phyloP scores from a whole-genome alignment of 768 basidiomycete genomes.

The Trametes maxima region DNA sequence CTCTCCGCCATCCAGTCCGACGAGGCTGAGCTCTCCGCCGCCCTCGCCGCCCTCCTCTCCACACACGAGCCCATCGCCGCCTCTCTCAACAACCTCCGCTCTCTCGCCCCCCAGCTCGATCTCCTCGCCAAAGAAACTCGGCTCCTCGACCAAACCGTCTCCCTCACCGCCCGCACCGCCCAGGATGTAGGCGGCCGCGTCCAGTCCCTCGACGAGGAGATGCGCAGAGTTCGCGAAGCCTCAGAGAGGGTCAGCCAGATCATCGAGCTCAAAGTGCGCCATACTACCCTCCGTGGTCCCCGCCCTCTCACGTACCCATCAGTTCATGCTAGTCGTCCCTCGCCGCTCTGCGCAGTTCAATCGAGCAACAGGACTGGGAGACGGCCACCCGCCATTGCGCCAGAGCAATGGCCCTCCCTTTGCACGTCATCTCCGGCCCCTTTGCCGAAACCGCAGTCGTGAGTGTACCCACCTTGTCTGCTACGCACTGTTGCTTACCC shows the following conservation, averaged over 20 bases:
- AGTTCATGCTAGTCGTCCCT: conserved; percentile 67
- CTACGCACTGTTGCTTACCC: conserved; percentile 7
- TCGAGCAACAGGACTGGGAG: conserved; percentile 92
- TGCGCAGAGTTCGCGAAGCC: conserved; percentile 85
- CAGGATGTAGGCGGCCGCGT: conserved; percentile 93
- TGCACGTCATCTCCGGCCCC: conserved; percentile 73
- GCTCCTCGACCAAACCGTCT: conserved; percentile 58
- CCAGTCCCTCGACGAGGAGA: conserved; percentile 87
- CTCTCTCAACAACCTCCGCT: conserved; percentile 63
- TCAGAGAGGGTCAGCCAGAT: conserved; percentile 92
- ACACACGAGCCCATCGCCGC: conserved; percentile 63
- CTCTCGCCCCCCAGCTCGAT: conserved; percentile 64
- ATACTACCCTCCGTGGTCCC: conserved; percentile 7
- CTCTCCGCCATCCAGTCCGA: conserved; percentile 75
- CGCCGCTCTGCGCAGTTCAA: conserved; percentile 54
- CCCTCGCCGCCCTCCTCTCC: conserved; percentile 70
- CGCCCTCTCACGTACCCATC: not conserved
- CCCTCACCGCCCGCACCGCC: conserved; percentile 74
- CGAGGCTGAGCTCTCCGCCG: conserved; percentile 74
- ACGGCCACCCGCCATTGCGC: conserved; percentile 89
- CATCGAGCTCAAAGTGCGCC: conserved; percentile 86
- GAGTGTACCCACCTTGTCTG: not conserved
- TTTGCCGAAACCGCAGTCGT: conserved; percentile 92
- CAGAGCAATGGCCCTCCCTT: conserved; percentile 83
- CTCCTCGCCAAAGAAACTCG: conserved; percentile 60